Percentiles rank a stretch among this genome's conserved stretches.
These are phyloP conservation scores for Brassica napus DNA, from an alignment of 345 rosid genomes.

Conservation along the genomic window Da-Ae NC_063435.1:10177001-10177500, in stretches of 20 bases:
- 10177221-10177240: conserved; percentile 3
- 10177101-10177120: conserved; percentile 32
- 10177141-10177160: conserved; percentile 34
- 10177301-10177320: conserved; percentile 16
- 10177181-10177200: conserved; percentile 21
- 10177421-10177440: neutral
- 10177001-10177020: conserved; percentile 43
- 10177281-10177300: conserved; percentile 28
- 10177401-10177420: neutral
- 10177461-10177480: neutral
- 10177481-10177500: neutral
- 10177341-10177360: neutral
- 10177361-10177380: conserved; percentile 24
- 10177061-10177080: conserved; percentile 41
- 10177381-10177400: neutral
- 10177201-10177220: conserved; percentile 9
- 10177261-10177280: conserved; percentile 26
- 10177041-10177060: conserved; percentile 42
- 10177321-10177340: neutral
- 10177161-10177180: conserved; percentile 20
- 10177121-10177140: conserved; percentile 35
- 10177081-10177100: conserved; percentile 39
- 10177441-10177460: neutral
- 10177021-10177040: conserved; percentile 51
- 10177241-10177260: conserved; percentile 34